Percentiles rank a stretch among this genome's conserved stretches.
These are phyloP conservation scores for Colletotrichum sp. DNA, from an alignment of 2,329 filamentous ascomycete species.

Conservation along the genomic window DNA sequence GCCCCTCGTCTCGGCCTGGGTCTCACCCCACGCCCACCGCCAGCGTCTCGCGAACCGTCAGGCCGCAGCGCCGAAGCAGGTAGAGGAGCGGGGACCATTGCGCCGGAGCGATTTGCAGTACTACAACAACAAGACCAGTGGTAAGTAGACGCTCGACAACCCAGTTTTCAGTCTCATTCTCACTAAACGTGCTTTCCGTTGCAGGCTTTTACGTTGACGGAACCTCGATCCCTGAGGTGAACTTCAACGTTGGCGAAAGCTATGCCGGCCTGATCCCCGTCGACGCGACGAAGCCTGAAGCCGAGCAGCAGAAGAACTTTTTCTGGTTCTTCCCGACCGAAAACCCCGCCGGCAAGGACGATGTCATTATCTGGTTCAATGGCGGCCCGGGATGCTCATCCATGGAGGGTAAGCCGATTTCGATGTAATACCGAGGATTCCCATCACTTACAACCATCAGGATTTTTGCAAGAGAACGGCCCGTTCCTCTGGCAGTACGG, in stretches of 20 bases:
- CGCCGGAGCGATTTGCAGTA: not conserved
- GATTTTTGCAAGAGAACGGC: constrained; percentile 82
- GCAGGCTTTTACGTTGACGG: constrained; percentile 70
- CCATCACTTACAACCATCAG: constrained; percentile 29
- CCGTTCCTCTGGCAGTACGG: constrained; percentile 75
- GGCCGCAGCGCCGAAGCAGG: not conserved
- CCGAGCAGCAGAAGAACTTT: constrained; percentile 61
- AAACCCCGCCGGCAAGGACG: constrained; percentile 89
- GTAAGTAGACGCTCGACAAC: not conserved
- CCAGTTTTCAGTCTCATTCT: accelerated
- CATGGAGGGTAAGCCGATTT: constrained; percentile 73
- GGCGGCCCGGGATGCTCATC: constrained; percentile 97
- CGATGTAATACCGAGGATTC: not conserved
- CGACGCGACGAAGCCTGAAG: constrained; percentile 50
- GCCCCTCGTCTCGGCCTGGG: not conserved
- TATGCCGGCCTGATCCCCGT: constrained; percentile 68
- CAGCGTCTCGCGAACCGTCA: not conserved
- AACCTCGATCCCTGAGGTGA: constrained; percentile 68
- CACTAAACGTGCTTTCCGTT: accelerated
- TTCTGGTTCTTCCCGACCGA: constrained; percentile 98
- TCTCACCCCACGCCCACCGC: not conserved
- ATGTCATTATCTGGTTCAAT: constrained; percentile 96
- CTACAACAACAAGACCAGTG: constrained; percentile 7
- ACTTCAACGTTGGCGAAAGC: constrained; percentile 71
- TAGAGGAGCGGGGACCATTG: not conserved